Evolutionary conservation across 2,329 filamentous ascomycete species (phyloP), one percentile per base, ranked within the genome.

Genomic region (Exophiala bonariae): DNA sequence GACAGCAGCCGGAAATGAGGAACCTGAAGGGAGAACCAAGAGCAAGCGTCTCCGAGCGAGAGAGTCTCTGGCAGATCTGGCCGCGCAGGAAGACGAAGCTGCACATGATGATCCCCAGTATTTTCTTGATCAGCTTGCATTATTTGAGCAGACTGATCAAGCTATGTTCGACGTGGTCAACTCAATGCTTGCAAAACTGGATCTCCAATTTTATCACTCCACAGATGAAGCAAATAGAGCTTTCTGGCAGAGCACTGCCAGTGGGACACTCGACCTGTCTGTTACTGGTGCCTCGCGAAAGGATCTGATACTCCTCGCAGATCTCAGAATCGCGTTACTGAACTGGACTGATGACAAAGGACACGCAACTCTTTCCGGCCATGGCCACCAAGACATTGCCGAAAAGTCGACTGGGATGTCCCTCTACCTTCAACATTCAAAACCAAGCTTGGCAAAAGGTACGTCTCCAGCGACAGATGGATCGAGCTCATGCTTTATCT

Each of bases 31-130:
- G 16, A 73, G 81, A 38, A 67, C 70, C 10, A 80, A 81, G 58
- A 83, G 81, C 61, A 81, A 81, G 58, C 74, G 82, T 28, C 76
- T 81, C 14, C 76, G 80, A 42, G 79, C 80, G 22, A 74, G 82
- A 51, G 81, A 83, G 53, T 78, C 78, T 7, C 69, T 76, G 40
- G 71, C 69, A 5, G 78, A 80, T 23, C 63, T 64, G 20, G 61
- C 65, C 13, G 61, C 67, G 9, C 72, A 73, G 23, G 65, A 67
- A 4, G 74, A 77, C 30, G 71, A 75, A 16, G 65, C 71, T 13
- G 65, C 70, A 20, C 74, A 78, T 32, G 79, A 82, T 49, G 69
- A 71, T 36, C 69, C 68, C 14, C 80, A 75, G 59, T 75, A 79
- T 55, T 76, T 76, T 48, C 75, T 79, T 54, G 72, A 79, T 44